Evolutionary conservation across 768 basidiomycete genomes (phyloP), one percentile per base, ranked within the genome.

Genomic region (Lactarius sanguifluus): DNA sequence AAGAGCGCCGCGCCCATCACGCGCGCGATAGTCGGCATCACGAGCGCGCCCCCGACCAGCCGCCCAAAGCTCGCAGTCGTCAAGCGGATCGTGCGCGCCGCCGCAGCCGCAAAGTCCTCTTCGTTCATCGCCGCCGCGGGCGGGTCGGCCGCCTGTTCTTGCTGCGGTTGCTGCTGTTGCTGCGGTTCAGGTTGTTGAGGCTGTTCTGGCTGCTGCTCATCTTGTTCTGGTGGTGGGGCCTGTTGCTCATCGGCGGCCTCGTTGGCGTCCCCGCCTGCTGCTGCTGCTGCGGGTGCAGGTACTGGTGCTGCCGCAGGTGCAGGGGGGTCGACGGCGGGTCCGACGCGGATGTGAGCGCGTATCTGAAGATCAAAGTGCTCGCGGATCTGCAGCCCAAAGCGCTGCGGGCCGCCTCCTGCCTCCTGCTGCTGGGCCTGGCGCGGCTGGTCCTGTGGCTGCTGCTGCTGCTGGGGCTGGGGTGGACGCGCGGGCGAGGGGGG

Each of bases 21-120:
- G 57, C 78, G 85, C 25, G 91, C 82, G 69, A 92, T 84, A 9
- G 82, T 81, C 0, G 91, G 91, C 59, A 89, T 79, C 65, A 88
- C 76, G 20, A 92, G 76, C 0, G 90, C 89, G 4, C 90, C 89
- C 25, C 86, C 88, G 57, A 92, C 75, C 71, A 84, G 77, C 15
- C 89, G 83, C 1, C 90, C 90, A 4, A 91, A 72, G 0, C 87
- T 86, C 20, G 83, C 79, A 20, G 83, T 81, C 23, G 84, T 83
- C 69, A 86, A 77, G 50, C 82, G 81, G 61, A 89, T 82, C 50
- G 84, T 82, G 67, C 84, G 82, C 70, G 86, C 83, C 1, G 86
- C 86, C 2, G 81, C 87, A 0, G 76, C 83, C 9, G 78, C 85
- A 15, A 70, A 52, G 66, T 75, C 73, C 13, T 61, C 72, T 18